These are phyloP conservation scores for Pisolithus orientalis DNA, from an alignment of 768 basidiomycete genomes.

Conservation along the genomic window DNA sequence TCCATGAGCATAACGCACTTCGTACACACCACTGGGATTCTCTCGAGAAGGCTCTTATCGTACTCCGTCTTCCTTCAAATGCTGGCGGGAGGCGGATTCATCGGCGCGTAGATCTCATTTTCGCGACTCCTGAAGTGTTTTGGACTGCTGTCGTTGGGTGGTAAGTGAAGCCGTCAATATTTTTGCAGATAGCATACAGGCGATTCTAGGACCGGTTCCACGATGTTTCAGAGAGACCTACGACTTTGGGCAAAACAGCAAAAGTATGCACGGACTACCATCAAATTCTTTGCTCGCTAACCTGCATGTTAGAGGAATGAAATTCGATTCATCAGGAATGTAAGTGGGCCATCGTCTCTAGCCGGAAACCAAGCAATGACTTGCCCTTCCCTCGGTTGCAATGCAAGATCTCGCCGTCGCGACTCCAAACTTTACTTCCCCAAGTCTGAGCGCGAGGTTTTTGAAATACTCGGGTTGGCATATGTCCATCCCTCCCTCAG, in stretches of 20 bases:
- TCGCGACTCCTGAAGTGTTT: conserved; percentile 68
- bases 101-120: conserved; percentile 80
- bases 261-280: conserved; percentile 32
- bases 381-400: background rate
- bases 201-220: conserved; percentile 69
- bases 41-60: conserved; percentile 79
- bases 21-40: conserved; percentile 67
- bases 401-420: conserved; percentile 49
- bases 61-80: conserved; percentile 57
- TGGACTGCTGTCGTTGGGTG: conserved; percentile 90
- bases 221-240: conserved; percentile 85
- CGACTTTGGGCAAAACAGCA: conserved; percentile 63
- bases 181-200: background rate
- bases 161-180: conserved; percentile 31
- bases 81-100: conserved; percentile 35
- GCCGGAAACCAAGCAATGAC: background rate
- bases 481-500: conserved; percentile 68
- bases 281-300: conserved; percentile 1
- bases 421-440: conserved; percentile 59
- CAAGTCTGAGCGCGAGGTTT: conserved; percentile 65
- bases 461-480: conserved; percentile 59
- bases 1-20: conserved; percentile 49
- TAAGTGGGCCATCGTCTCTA: conserved; percentile 26
- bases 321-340: conserved; percentile 83
- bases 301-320: conserved; percentile 51